Conservation (phyloP, 768 basidiomycete genomes). For the Cytidiella melzeri region DNA sequence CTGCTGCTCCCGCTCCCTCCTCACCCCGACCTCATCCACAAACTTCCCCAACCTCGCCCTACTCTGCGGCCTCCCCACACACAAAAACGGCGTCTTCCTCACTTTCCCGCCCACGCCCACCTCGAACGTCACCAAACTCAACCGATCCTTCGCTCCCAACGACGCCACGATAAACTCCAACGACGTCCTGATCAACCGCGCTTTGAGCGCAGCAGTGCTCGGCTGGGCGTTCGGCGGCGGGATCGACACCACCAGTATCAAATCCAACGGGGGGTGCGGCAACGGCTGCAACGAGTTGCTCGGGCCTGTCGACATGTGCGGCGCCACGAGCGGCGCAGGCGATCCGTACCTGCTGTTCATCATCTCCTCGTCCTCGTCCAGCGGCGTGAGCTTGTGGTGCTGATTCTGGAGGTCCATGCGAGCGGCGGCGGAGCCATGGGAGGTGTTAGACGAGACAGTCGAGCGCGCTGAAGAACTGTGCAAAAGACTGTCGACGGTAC, state of each 20-base stretch:
- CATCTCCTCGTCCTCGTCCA: slow-evolving; percentile 69
- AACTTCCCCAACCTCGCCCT: slow-evolving; percentile 68
- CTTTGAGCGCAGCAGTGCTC: slow-evolving; percentile 79
- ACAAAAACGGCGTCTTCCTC: slow-evolving; percentile 91
- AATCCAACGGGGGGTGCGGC: slow-evolving; percentile 82
- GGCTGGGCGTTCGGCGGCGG: slow-evolving; percentile 67
- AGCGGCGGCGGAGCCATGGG: slow-evolving; percentile 38
- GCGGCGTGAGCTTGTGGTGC: slow-evolving; percentile 51
- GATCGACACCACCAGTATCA: slow-evolving; percentile 87
- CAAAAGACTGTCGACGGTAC: slow-evolving; percentile 59
- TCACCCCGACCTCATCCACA: slow-evolving; percentile 58
- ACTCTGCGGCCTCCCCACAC: slow-evolving; percentile 61
- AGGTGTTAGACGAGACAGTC: slow-evolving; percentile 68
- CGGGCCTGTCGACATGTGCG: slow-evolving; percentile 66
- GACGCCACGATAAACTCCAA: slow-evolving; percentile 82
- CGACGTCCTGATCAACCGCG: slow-evolving; percentile 83
- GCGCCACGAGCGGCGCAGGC: slow-evolving; percentile 47
- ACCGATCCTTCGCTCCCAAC: slow-evolving; percentile 68
- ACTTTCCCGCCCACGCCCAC: slow-evolving; percentile 78
- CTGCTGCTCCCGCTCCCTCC: no score
- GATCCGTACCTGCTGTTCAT: slow-evolving; percentile 47
- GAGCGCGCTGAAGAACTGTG: slow-evolving; percentile 61
- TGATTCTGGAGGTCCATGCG: slow-evolving; percentile 16
- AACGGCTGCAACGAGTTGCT: slow-evolving; percentile 79
- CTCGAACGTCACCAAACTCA: slow-evolving; percentile 91